phyloP scores from a whole-genome alignment of 208 protist genomes.

The Pavlovales sp. region DNA sequence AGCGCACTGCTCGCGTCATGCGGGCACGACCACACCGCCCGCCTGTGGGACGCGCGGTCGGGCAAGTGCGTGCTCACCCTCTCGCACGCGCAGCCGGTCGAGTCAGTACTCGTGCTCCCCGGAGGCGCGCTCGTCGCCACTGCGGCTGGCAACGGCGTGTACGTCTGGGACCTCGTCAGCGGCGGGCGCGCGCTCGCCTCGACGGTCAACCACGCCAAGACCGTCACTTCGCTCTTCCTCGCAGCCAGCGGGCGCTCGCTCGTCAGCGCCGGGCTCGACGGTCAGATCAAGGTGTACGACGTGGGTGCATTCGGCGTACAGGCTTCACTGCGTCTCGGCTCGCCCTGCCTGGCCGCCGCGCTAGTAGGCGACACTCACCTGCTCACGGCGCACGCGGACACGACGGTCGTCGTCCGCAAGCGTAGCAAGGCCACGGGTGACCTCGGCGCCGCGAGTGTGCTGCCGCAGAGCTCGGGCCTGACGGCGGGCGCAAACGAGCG shows the following conservation, averaged over 20 bases:
- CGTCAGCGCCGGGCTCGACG: not conserved
- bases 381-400: not conserved
- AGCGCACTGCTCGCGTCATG: not conserved
- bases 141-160: not conserved
- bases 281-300: constrained; percentile 20
- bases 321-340: not conserved
- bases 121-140: not conserved
- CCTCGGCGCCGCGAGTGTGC: not conserved
- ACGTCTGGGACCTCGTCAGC: constrained; percentile 2
- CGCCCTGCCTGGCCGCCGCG: not conserved
- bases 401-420: not conserved
- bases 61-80: not conserved
- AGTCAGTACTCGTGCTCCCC: not conserved
- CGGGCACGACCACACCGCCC: constrained; percentile 25
- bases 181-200: not conserved
- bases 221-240: not conserved
- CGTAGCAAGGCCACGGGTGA: not conserved
- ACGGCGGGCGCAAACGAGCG: too few species aligned
- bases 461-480: too few species aligned
- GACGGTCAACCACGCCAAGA: not conserved
- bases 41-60: constrained; percentile 13
- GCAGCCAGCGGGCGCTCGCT: not conserved
- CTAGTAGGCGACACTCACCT: constrained; percentile 3
- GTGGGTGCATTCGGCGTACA: not conserved
- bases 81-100: not conserved